These are phyloP conservation scores for Termitomyces sp. DNA, from an alignment of 768 basidiomycete species.

Conservation along the genomic window DNA sequence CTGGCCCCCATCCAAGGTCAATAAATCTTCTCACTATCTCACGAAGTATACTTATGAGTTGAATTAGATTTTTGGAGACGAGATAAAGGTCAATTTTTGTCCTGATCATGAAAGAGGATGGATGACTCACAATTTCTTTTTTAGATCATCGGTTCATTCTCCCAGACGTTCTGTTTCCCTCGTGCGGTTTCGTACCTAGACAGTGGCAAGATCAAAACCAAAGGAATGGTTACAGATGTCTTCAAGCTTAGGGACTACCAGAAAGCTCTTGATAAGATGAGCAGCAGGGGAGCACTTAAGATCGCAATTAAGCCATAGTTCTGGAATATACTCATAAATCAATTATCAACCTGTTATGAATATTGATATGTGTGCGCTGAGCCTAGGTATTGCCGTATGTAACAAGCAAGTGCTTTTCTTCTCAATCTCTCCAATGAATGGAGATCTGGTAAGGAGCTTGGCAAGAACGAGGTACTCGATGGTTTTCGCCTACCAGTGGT, in stretches of 20 bases:
- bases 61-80: slow-evolving; percentile 64
- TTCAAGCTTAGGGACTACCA: slow-evolving; percentile 69
- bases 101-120: neutral
- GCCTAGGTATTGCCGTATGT: too few species aligned
- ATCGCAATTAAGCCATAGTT: slow-evolving; percentile 52
- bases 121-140: neutral
- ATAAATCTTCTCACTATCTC: too few species aligned
- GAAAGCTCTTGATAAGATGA: slow-evolving; percentile 69
- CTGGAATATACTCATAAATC: neutral
- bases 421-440: too few species aligned
- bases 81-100: slow-evolving; percentile 30
- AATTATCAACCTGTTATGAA: neutral
- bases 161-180: slow-evolving; percentile 86
- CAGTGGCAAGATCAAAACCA: slow-evolving; percentile 73
- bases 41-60: neutral
- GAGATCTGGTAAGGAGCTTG: too few species aligned
- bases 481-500: too few species aligned
- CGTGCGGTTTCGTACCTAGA: slow-evolving; percentile 88
- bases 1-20: slow-evolving; percentile 72
- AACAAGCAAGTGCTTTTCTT: too few species aligned
- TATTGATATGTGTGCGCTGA: neutral
- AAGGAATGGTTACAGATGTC: slow-evolving; percentile 66
- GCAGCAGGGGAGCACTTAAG: slow-evolving; percentile 52
- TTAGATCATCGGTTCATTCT: slow-evolving; percentile 87
- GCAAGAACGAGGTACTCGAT: too few species aligned